phyloP scores from a whole-genome alignment of 179 eudicot species.

The Spinacia oleracea region DNA sequence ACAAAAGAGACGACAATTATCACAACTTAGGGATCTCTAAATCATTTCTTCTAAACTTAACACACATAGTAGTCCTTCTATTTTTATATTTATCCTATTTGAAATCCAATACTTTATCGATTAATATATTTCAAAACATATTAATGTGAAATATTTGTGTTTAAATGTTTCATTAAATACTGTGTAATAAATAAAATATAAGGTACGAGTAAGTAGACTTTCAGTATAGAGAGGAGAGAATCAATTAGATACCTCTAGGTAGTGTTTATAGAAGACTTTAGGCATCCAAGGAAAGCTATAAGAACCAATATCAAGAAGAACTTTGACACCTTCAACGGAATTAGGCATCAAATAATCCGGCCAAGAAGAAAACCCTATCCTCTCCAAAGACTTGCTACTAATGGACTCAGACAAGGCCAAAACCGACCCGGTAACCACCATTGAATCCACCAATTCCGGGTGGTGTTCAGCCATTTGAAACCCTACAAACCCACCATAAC shows the following conservation, averaged over 20 bases:
- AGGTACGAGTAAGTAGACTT: too few species aligned
- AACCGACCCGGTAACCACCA: constrained; percentile 42
- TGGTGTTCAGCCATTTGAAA: constrained; percentile 48
- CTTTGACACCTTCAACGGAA: constrained; percentile 37
- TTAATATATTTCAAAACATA: too few species aligned
- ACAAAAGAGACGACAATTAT: too few species aligned
- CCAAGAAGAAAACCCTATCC: constrained; percentile 34
- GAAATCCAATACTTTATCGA: too few species aligned
- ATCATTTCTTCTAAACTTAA: too few species aligned
- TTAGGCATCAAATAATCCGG: constrained; percentile 38
- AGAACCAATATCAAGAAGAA: constrained; percentile 26
- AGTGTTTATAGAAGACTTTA: constrained; percentile 31
- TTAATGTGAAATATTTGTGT: too few species aligned
- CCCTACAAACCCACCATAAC: constrained; percentile 54
- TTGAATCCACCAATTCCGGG: constrained; percentile 42
- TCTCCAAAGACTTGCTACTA: constrained; percentile 10
- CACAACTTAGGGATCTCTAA: too few species aligned
- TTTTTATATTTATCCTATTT: too few species aligned
- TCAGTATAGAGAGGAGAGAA: too few species aligned
- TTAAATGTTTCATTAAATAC: too few species aligned
- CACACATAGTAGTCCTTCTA: too few species aligned
- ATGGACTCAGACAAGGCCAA: constrained; percentile 41
- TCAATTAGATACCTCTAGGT: constrained; percentile 34
- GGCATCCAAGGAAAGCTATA: constrained; percentile 43
- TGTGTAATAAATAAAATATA: too few species aligned